These are phyloP conservation scores for Talaromyces sp. DNA, from an alignment of 2,329 filamentous ascomycete species.

Conservation along the genomic window DNA sequence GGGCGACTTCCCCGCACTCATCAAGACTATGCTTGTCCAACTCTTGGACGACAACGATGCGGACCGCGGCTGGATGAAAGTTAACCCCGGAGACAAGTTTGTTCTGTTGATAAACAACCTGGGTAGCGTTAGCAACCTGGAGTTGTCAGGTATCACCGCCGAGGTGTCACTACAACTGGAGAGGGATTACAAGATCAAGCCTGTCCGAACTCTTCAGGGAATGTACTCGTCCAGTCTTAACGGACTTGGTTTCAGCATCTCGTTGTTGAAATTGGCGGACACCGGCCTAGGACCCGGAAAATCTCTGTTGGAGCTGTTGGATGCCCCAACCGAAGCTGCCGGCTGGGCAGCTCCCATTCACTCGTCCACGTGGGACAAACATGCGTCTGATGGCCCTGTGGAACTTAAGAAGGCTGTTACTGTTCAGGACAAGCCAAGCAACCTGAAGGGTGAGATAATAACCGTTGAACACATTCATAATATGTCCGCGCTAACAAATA, in stretches of 20 bases:
- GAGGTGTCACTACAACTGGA: slow-evolving; percentile 60
- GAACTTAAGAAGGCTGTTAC: slow-evolving; percentile 35
- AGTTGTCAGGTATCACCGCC: slow-evolving; percentile 62
- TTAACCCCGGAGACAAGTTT: slow-evolving; percentile 53
- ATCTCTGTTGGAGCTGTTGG: slow-evolving; percentile 60
- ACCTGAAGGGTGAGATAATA: slow-evolving; percentile 45
- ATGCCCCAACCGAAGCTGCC: slow-evolving; percentile 61
- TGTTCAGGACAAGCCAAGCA: slow-evolving; percentile 46
- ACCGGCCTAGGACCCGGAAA: slow-evolving; percentile 50
- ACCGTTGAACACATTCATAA: neutral
- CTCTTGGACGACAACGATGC: slow-evolving; percentile 57
- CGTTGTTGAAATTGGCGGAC: slow-evolving; percentile 58
- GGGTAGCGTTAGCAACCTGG: slow-evolving; percentile 62
- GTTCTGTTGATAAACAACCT: slow-evolving; percentile 66
- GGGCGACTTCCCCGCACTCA: slow-evolving; percentile 44
- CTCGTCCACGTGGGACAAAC: slow-evolving; percentile 54
- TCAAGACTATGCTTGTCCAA: slow-evolving; percentile 60
- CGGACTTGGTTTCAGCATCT: slow-evolving; percentile 65
- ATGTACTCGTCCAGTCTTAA: slow-evolving; percentile 71
- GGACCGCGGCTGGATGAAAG: slow-evolving; percentile 58
- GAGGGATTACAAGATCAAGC: slow-evolving; percentile 54
- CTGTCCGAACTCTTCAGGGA: slow-evolving; percentile 57
- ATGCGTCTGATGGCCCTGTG: slow-evolving; percentile 35
- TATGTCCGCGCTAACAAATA: slow-evolving; percentile 13
- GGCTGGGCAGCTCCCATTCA: slow-evolving; percentile 61